Percentiles rank a stretch among this genome's conserved stretches.
phyloP scores from a whole-genome alignment of 768 basidiomycete genomes.

The Filobasidium wieringae region DNA sequence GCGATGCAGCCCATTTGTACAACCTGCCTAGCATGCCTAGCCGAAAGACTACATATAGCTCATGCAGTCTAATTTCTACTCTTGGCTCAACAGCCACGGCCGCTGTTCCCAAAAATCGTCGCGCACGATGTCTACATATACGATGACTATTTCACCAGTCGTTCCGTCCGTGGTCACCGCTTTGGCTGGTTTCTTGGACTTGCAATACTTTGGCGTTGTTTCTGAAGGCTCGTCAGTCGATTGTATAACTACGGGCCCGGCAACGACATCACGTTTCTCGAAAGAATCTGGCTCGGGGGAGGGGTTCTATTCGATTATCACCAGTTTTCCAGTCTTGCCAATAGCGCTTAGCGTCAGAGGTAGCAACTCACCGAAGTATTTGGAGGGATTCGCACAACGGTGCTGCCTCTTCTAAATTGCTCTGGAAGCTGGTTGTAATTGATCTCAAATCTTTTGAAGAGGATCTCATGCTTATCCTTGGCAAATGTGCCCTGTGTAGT shows the following conservation, averaged over 20 bases:
- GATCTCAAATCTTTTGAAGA: constrained; percentile 66
- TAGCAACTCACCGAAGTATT: background rate
- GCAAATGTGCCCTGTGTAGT: constrained; percentile 67
- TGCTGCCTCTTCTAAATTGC: constrained; percentile 72
- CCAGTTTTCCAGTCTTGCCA: background rate
- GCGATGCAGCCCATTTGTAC: too few species aligned
- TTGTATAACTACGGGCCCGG: too few species aligned
- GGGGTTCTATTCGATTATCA: background rate
- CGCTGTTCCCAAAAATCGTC: constrained; percentile 66
- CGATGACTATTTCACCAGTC: constrained; percentile 45
- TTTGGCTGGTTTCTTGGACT: constrained; percentile 39
- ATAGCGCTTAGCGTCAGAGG: too few species aligned
- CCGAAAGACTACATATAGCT: too few species aligned
- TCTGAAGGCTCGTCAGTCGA: too few species aligned
- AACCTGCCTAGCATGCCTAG: too few species aligned
- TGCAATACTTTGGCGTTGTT: too few species aligned
- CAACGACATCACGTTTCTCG: background rate
- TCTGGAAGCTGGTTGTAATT: constrained; percentile 72
- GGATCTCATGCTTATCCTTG: constrained; percentile 78
- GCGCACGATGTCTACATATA: constrained; percentile 74
- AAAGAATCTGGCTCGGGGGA: background rate
- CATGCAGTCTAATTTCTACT: too few species aligned
- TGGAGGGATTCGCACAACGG: constrained; percentile 56
- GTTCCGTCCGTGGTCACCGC: constrained; percentile 39
- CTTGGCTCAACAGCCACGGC: constrained; percentile 41